These are phyloP conservation scores for Omphalea diandra DNA, from an alignment of 441 rosid species.

Conservation along the genomic window DNA sequence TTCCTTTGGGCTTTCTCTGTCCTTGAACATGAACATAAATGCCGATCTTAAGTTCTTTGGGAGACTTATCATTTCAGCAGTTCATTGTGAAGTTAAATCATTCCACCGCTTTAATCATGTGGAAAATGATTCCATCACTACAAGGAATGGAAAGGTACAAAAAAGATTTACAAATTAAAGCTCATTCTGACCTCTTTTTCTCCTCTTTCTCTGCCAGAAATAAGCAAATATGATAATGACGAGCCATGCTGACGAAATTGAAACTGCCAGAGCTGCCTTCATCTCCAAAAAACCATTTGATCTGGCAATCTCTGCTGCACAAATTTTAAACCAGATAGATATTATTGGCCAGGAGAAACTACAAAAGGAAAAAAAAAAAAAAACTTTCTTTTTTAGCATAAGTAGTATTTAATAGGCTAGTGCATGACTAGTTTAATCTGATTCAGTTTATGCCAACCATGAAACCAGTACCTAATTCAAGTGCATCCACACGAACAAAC, in stretches of 20 bases:
- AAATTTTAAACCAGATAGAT: background rate
- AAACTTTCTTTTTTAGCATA: no score
- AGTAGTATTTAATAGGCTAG: no score
- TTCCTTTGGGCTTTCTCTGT: background rate
- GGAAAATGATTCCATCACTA: background rate
- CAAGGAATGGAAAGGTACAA: no score
- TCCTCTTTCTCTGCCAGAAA: background rate
- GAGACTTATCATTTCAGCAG: background rate
- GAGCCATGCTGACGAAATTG: conserved; percentile 14
- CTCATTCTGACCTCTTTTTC: background rate
- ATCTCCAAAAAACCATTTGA: background rate
- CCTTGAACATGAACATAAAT: background rate
- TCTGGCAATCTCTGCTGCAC: conserved; percentile 2
- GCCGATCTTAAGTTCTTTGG: background rate
- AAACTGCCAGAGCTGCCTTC: conserved; percentile 1
- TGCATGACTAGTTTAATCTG: background rate
- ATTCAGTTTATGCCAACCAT: background rate
- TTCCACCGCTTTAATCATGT: background rate
- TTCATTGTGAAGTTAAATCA: background rate
- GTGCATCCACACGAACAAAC: conserved; percentile 26
- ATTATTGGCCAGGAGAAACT: no score
- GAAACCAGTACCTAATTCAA: conserved; percentile 19
- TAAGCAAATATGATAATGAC: background rate
- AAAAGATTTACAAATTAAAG: no score
- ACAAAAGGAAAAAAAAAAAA: no score